Conservation (phyloP, 139 green algal species). For the Ulvella scutata region DNA sequence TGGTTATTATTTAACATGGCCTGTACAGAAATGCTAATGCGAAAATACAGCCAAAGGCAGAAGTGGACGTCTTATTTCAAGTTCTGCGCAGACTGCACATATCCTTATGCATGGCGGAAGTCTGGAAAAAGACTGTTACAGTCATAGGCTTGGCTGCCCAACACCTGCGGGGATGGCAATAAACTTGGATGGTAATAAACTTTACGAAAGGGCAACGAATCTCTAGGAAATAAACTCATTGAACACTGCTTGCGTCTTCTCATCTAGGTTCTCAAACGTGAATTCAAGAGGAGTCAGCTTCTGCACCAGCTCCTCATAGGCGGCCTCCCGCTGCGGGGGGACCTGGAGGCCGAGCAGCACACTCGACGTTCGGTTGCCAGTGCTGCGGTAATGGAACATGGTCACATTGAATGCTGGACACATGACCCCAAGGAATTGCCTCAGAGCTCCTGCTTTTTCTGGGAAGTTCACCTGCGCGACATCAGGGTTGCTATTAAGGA, state of each 20-base stretch:
- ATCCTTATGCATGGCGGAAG: no score
- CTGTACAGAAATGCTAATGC: no score
- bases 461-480: conserved; percentile 78
- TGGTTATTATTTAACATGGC: no score
- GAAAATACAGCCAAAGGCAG: no score
- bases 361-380: conserved; percentile 50
- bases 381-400: conserved; percentile 91
- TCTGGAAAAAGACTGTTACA: no score
- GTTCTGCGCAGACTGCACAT: no score
- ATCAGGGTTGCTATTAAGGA: no score
- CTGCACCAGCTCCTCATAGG: conserved; percentile 17
- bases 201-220: no score
- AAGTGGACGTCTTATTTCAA: no score
- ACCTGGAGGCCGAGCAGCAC: conserved; percentile 74
- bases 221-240: background rate
- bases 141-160: no score
- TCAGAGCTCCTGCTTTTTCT: conserved; percentile 72
- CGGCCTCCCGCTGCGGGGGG: conserved; percentile 18
- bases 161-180: no score
- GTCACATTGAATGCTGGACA: conserved; percentile 79
- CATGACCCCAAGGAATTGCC: conserved; percentile 60
- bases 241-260: background rate
- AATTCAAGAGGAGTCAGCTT: background rate
- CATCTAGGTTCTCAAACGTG: conserved; percentile 1
- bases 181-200: no score